Base-by-base conservation (phyloP, 148 eudicot genomes). In the Diospyros lotus region DNA sequence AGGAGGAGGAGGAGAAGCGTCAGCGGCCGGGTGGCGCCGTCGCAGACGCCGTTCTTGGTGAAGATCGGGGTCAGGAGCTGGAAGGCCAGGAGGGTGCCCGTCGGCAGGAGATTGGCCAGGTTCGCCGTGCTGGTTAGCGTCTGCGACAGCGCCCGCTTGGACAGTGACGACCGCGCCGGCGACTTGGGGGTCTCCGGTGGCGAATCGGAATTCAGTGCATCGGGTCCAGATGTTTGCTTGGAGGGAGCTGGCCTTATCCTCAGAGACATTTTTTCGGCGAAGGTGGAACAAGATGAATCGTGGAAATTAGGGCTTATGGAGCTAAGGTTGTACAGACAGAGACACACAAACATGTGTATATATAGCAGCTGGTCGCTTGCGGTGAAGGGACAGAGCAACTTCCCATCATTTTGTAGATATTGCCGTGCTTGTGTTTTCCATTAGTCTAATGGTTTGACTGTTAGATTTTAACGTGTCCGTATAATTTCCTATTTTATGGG, bases 61-160 rank as follows among this genome's bases (percentile, higher is more conserved):
- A 82, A 74, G 61, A 76, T 69, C 3, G 88, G 88, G 5, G 74
- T 76, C 7, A 85, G 74, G 71, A 83, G 72, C 6, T 82, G 84
- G 58, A 82, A 74, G 58, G 83, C 81, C 7, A 85, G 69, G 28
- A 85, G 78, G 52, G 86, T 80, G 5, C 88, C 88, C 1, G 86
- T 85, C 3, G 88, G 88, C 42, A 85, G 84, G 58, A 82, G 86
- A 66, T 80, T 85, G 28, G 85, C 81, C 2, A 85, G 73, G 69
- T 80, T 77, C 50, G 81, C 81, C 5, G 84, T 80, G 84, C 79
- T 69, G 6, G 74, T 42, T 18, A 84, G 71, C 2, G 81, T 75
- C 60, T 77, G 81, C 8, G 84, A 73, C 52, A 81, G 46, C 0
- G 70, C 66, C 2, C 81, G 75, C 51, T 78, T 81, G 1, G 81